Conservation (phyloP, 169 alveolate species). For the Haemoproteus tartakovskyi region DNA sequence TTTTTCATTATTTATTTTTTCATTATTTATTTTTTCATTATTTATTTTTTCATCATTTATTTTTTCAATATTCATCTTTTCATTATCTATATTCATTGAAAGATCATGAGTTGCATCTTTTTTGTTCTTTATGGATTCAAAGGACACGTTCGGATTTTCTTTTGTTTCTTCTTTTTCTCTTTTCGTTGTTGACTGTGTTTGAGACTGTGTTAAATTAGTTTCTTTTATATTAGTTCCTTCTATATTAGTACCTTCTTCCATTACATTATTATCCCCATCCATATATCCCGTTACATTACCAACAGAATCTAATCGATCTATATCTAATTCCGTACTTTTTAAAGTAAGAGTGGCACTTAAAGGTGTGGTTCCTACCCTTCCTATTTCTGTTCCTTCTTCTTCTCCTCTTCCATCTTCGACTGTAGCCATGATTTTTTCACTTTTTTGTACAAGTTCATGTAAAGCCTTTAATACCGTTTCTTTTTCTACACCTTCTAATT, state of each 20-base stretch:
- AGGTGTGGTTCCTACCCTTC: constrained; percentile 16
- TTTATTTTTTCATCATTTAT: constrained; percentile 3
- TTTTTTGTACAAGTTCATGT: constrained; percentile 72
- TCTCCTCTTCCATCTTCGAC: constrained; percentile 68
- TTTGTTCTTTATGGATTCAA: too few species aligned
- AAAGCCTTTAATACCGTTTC: constrained; percentile 79
- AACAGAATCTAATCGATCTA: not conserved
- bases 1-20: constrained; percentile 2
- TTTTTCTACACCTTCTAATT: constrained; percentile 76
- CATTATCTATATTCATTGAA: too few species aligned
- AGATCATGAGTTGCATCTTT: too few species aligned
- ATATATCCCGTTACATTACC: constrained; percentile 1
- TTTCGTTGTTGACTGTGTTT: too few species aligned
- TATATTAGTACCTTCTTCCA: not conserved
- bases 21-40: constrained; percentile 3
- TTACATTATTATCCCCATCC: constrained; percentile 7
- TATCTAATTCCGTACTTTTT: not conserved
- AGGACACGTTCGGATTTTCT: too few species aligned
- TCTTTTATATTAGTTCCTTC: too few species aligned
- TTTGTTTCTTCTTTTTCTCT: too few species aligned
- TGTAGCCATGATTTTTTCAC: constrained; percentile 69
- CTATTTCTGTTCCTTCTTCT: constrained; percentile 72
- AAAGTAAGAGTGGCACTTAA: constrained; percentile 4
- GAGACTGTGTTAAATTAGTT: too few species aligned
- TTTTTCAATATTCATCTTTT: too few species aligned